phyloP scores from a whole-genome alignment of 2,329 filamentous ascomycete species.

The Cladophialophora bantiana region DNA sequence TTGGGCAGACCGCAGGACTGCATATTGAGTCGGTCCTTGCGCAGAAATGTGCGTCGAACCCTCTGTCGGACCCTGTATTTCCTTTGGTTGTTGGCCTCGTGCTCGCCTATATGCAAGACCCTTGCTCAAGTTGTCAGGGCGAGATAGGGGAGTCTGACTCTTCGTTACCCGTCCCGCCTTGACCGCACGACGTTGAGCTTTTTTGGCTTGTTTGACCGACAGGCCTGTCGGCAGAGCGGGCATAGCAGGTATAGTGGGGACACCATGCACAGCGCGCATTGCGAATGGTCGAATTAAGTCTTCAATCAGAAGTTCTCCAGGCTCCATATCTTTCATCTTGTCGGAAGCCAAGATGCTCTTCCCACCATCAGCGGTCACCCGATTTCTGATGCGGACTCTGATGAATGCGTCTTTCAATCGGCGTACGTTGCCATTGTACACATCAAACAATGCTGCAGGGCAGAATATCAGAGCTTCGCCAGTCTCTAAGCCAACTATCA shows the following conservation, averaged over 20 bases:
- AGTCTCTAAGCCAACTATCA: conserved; percentile 57
- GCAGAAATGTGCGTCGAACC: background rate
- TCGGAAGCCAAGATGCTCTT: conserved; percentile 47
- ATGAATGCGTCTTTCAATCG: conserved; percentile 45
- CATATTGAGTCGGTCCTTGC: background rate
- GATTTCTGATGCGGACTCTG: conserved; percentile 49
- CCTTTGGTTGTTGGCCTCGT: background rate
- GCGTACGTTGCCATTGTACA: conserved; percentile 31
- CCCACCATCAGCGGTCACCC: conserved; percentile 56
- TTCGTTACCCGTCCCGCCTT: background rate
- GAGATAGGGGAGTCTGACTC: background rate
- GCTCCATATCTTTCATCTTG: background rate
- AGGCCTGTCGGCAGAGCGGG: background rate
- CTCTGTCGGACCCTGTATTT: background rate
- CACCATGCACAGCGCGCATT: background rate
- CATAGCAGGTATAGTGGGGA: no score
- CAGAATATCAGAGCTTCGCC: conserved; percentile 60
- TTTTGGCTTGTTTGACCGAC: background rate
- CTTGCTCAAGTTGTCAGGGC: background rate
- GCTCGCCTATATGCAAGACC: background rate
- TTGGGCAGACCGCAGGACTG: background rate
- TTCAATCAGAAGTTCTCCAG: conserved; percentile 1
- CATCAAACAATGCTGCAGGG: conserved; percentile 53
- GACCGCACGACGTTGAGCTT: background rate
- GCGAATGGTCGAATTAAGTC: conserved; percentile 19